Evolutionary conservation across 208 protist species (phyloP).

Genomic region (Crithidia mellificae): DNA sequence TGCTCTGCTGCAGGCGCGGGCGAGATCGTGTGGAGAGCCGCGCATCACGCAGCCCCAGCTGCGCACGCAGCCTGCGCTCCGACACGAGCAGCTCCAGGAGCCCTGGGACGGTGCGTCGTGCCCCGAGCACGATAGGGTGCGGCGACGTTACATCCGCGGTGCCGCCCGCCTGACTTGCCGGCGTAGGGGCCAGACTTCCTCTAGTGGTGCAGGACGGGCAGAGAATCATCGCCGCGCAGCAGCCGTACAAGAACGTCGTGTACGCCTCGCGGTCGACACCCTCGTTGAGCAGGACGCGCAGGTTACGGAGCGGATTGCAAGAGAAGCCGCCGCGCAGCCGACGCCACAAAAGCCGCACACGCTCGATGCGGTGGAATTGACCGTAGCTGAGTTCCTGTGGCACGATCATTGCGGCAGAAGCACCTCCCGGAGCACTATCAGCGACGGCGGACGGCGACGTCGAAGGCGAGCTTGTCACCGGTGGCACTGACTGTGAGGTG

Average conservation of each 20-base stretch:
- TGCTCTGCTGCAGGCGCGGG: constrained; percentile 7
- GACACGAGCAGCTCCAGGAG: constrained; percentile 45
- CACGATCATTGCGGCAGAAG: too few relatives aligned
- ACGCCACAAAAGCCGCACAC: constrained; percentile 20
- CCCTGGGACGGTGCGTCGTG: constrained; percentile 37
- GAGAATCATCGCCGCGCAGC: constrained; percentile 40
- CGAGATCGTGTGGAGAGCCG: constrained; percentile 28
- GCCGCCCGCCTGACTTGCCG: background rate
- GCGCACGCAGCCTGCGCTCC: constrained; percentile 32
- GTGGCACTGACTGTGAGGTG: too few relatives aligned
- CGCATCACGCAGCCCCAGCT: constrained; percentile 26
- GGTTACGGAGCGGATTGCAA: constrained; percentile 34
- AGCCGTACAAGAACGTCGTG: constrained; percentile 65
- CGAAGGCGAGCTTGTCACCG: too few relatives aligned
- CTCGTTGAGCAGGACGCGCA: constrained; percentile 57
- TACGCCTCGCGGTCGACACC: constrained; percentile 70
- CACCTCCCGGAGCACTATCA: too few relatives aligned
- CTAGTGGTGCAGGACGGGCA: constrained; percentile 15
- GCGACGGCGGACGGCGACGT: too few relatives aligned
- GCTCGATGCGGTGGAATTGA: constrained; percentile 23
- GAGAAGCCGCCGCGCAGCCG: constrained; percentile 55
- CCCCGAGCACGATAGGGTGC: constrained; percentile 10
- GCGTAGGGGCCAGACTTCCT: too few relatives aligned
- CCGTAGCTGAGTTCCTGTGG: constrained; percentile 23
- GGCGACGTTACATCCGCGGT: background rate